phyloP scores from a whole-genome alignment of 805 yeast genomes.

The Blastobotrys terrestris region DNA sequence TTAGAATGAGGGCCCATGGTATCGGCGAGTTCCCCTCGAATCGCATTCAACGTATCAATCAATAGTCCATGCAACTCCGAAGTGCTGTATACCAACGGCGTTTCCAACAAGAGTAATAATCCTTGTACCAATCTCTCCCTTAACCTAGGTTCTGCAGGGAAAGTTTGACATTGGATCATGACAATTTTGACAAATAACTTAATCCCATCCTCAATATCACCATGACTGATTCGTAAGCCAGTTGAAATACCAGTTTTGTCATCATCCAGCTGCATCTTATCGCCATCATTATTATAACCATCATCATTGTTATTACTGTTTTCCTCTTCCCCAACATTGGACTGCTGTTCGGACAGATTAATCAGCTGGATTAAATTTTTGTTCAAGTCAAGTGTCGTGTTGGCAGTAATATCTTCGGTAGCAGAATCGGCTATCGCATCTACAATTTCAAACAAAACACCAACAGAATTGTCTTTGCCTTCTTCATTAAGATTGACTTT shows the following conservation, averaged over 20 bases:
- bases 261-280: constrained; percentile 4
- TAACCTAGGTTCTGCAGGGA: background rate
- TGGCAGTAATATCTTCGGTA: constrained; percentile 11
- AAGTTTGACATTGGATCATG: constrained; percentile 21
- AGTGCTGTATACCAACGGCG: constrained; percentile 8
- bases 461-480: constrained; percentile 11
- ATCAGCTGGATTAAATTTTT: constrained; percentile 16
- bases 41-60: constrained; percentile 14
- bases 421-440: constrained; percentile 23
- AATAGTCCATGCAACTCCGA: constrained; percentile 16
- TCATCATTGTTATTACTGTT: background rate
- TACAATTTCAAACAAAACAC: constrained; percentile 17
- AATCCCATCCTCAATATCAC: constrained; percentile 17
- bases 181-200: constrained; percentile 22
- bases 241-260: background rate
- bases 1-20: background rate
- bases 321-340: background rate
- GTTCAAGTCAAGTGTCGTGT: constrained; percentile 12
- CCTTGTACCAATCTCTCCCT: constrained; percentile 14
- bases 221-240: constrained; percentile 3
- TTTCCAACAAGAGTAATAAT: constrained; percentile 11
- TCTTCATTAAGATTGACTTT: constrained; percentile 6
- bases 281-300: background rate
- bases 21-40: constrained; percentile 11
- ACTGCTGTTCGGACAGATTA: constrained; percentile 9